Conservation (phyloP, 768 basidiomycete species). For the Panaeolus papilionaceus region DNA sequence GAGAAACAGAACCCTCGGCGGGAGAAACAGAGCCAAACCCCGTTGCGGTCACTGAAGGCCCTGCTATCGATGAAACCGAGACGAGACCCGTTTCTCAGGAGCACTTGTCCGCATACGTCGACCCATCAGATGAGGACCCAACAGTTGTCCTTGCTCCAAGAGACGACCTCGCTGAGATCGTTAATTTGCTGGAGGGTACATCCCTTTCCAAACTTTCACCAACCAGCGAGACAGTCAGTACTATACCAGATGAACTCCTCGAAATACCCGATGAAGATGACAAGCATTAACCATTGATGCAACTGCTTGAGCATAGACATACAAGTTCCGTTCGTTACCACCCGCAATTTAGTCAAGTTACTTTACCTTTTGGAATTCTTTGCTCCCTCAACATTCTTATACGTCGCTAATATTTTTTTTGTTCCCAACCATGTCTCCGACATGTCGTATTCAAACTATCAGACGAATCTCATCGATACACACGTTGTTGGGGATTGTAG, state of each 20-base stretch:
- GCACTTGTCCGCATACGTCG: not conserved
- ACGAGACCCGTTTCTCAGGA: not conserved
- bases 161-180: slow-evolving; percentile 58
- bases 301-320: slow-evolving; percentile 5
- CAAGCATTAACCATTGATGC: slow-evolving; percentile 23
- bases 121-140: slow-evolving; percentile 5
- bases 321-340: slow-evolving; percentile 1
- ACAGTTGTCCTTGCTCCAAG: slow-evolving; percentile 3
- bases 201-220: slow-evolving; percentile 45
- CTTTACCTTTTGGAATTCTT: slow-evolving; percentile 13
- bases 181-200: slow-evolving; percentile 65
- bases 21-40: not conserved
- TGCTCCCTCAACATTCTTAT: slow-evolving; percentile 15
- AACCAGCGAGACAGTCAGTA: slow-evolving; percentile 43
- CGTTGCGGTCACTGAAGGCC: slow-evolving; percentile 15
- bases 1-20: slow-evolving; percentile 17
- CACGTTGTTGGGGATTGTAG: too few species aligned
- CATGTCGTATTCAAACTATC: not conserved
- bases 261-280: slow-evolving; percentile 64
- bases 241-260: slow-evolving; percentile 59
- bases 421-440: not conserved
- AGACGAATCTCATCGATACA: not conserved
- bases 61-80: not conserved
- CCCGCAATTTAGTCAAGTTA: not conserved
- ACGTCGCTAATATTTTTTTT: slow-evolving; percentile 10